phyloP scores from a whole-genome alignment of 2,329 filamentous ascomycete genomes.

The Botrytis tulipae region DNA sequence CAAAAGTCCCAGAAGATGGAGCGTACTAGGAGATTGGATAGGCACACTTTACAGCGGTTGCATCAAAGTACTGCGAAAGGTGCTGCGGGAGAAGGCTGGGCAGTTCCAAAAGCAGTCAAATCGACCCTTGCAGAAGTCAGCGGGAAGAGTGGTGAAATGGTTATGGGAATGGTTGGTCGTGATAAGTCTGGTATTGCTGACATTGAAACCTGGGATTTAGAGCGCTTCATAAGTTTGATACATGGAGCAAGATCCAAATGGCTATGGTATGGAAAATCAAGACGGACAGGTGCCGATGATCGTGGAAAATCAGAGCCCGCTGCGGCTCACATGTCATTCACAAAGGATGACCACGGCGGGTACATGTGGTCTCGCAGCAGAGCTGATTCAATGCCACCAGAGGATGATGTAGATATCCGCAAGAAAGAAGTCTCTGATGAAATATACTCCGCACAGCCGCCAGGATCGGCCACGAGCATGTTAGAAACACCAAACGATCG shows the following conservation, averaged over 20 bases:
- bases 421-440: conserved; percentile 43
- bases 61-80: conserved; percentile 87
- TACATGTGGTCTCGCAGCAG: conserved; percentile 49
- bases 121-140: conserved; percentile 91
- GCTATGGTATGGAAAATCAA: conserved; percentile 90
- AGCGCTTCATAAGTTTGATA: conserved; percentile 74
- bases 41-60: conserved; percentile 76
- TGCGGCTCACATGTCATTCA: conserved; percentile 49
- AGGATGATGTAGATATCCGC: conserved; percentile 50
- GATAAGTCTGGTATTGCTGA: conserved; percentile 90
- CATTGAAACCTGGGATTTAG: conserved; percentile 87
- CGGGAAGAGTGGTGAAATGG: conserved; percentile 89
- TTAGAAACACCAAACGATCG: conserved; percentile 55
- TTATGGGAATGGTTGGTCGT: conserved; percentile 85
- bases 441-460: conserved; percentile 46
- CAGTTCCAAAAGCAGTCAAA: conserved; percentile 89
- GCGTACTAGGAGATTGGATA: conserved; percentile 75
- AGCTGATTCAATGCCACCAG: conserved; percentile 50
- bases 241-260: conserved; percentile 85
- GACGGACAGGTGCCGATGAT: conserved; percentile 55
- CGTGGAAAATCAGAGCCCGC: conserved; percentile 48
- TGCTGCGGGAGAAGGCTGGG: conserved; percentile 85
- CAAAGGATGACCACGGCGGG: conserved; percentile 54
- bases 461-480: conserved; percentile 48
- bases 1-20: conserved; percentile 85